Conservation (phyloP, 495 filamentous ascomycete species). For the Hypoxylon lienhwacheense region DNA sequence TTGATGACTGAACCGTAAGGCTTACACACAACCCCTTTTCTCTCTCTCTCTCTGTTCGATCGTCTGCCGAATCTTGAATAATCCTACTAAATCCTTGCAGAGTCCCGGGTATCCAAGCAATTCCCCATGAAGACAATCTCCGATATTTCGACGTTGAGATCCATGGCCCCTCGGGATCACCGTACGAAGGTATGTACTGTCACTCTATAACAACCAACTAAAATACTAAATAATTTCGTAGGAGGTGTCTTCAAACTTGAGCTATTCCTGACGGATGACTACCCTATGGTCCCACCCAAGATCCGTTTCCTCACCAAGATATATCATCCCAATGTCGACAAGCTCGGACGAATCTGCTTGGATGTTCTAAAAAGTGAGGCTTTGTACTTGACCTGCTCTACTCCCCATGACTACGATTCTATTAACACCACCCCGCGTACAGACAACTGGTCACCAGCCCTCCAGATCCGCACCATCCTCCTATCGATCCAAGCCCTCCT, state of each 20-base stretch:
- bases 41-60: no score
- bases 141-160: constrained; percentile 98
- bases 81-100: constrained; percentile 48
- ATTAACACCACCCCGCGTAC: constrained; percentile 10
- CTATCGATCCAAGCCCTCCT: constrained; percentile 96
- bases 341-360: constrained; percentile 92
- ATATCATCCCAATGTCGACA: constrained; percentile 98
- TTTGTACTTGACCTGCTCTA: background rate
- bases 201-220: background rate
- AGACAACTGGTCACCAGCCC: constrained; percentile 99
- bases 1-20: constrained; percentile 94
- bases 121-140: constrained; percentile 98
- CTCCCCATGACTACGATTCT: background rate
- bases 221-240: no score
- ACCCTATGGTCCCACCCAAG: constrained; percentile 98
- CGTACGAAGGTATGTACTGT: constrained; percentile 73
- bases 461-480: constrained; percentile 97
- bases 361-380: constrained; percentile 92
- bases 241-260: constrained; percentile 97
- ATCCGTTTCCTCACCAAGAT: constrained; percentile 99
- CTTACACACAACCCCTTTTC: background rate
- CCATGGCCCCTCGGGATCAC: constrained; percentile 89
- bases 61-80: background rate
- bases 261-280: constrained; percentile 98
- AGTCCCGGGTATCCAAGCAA: constrained; percentile 92